Percentiles rank a stretch among this genome's conserved stretches.
phyloP scores from a whole-genome alignment of 305 asterid species.

The Fraxinus floribunda region DNA sequence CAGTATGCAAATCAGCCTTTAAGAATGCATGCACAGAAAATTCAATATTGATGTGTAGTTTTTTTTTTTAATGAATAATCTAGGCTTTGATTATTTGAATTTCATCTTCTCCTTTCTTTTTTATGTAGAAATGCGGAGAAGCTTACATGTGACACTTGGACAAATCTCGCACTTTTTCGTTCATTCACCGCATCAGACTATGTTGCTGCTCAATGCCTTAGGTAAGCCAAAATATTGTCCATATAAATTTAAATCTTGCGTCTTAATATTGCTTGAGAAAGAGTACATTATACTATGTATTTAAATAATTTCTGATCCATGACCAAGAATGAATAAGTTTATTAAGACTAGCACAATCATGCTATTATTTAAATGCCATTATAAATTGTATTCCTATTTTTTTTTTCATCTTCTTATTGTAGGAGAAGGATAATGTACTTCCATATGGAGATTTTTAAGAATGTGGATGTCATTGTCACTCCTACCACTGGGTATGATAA shows the following conservation, averaged over 20 bases:
- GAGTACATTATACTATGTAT: neutral
- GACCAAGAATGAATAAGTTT: conserved; percentile 5
- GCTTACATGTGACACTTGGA: conserved; percentile 69
- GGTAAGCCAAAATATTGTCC: conserved; percentile 36
- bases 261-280: neutral
- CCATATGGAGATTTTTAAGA: conserved; percentile 71
- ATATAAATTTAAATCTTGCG: neutral
- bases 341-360: neutral
- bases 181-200: conserved; percentile 85
- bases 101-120: conserved; percentile 12
- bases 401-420: conserved; percentile 27
- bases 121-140: conserved; percentile 49
- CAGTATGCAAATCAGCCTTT: conserved; percentile 12
- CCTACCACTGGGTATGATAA: conserved; percentile 88
- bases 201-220: conserved; percentile 91
- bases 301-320: neutral
- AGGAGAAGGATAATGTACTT: conserved; percentile 95
- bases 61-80: neutral
- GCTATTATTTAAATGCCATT: conserved; percentile 2
- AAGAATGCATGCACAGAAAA: conserved; percentile 2
- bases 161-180: conserved; percentile 77
- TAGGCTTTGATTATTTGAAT: conserved; percentile 19
- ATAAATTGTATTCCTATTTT: conserved; percentile 10
- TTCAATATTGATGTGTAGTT: neutral
- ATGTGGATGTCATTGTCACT: conserved; percentile 85